Conservation (phyloP, 1,139 yeast species). For the Protomyces lactucae-debilis region DNA sequence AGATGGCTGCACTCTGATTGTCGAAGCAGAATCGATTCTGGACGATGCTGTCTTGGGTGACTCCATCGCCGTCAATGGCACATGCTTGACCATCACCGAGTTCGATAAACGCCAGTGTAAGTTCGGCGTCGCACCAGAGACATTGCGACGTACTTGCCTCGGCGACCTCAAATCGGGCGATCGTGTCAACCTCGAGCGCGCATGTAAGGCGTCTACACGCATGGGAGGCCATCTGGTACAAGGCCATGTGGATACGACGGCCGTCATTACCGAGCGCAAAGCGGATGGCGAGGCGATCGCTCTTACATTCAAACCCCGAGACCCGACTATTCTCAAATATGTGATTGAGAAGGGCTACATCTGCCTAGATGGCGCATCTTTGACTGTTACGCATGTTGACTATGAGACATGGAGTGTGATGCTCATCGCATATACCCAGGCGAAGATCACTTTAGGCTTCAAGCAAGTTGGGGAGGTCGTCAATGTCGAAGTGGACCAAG, state of each 20-base stretch:
- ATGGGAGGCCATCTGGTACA: conserved; percentile 97
- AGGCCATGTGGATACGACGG: conserved; percentile 93
- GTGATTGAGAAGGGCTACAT: conserved; percentile 60
- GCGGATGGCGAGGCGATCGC: conserved; percentile 76
- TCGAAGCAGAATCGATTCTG: conserved; percentile 62
- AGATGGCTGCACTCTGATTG: conserved; percentile 67
- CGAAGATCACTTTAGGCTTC: conserved; percentile 57
- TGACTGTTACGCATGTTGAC: conserved; percentile 60
- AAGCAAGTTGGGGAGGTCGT: conserved; percentile 62
- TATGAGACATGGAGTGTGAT: conserved; percentile 65
- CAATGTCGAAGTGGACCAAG: conserved; percentile 88
- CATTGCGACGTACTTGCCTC: conserved; percentile 73
- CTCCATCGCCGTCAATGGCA: conserved; percentile 76
- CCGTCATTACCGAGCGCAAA: conserved; percentile 51
- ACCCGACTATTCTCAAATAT: conserved; percentile 48
- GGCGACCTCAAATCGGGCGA: conserved; percentile 56
- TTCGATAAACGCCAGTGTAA: conserved; percentile 59
- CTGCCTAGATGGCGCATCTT: conserved; percentile 87
- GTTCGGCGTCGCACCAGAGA: conserved; percentile 92
- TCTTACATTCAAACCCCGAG: conserved; percentile 69
- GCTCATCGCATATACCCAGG: conserved; percentile 89
- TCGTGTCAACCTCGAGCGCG: conserved; percentile 82
- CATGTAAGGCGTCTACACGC: conserved; percentile 73
- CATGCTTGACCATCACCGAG: conserved; percentile 90
- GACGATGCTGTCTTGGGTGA: conserved; percentile 87